phyloP scores from a whole-genome alignment of 176 grass and related monocot genomes.

The Elaeis guineensis region DNA sequence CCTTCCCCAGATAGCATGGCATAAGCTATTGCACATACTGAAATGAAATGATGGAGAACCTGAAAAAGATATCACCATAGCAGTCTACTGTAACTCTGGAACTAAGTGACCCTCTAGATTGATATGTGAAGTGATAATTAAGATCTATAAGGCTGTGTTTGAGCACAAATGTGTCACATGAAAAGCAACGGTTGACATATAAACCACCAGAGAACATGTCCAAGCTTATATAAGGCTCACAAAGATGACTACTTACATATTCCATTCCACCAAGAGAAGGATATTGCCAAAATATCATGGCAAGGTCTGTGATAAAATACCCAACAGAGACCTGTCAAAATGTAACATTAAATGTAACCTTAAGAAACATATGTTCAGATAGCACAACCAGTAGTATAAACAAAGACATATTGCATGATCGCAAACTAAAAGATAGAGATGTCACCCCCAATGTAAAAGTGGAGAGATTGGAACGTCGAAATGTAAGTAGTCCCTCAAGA shows the following conservation, averaged over 20 bases:
- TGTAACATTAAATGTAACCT: neutral
- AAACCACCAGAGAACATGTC: neutral
- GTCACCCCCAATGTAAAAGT: slow-evolving; percentile 75
- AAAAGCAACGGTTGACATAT: no score
- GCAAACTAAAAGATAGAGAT: slow-evolving; percentile 4
- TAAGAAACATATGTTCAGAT: no score
- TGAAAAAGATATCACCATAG: slow-evolving; percentile 24
- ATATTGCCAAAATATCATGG: slow-evolving; percentile 90
- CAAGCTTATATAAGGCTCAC: neutral
- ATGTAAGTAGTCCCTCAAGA: slow-evolving; percentile 50
- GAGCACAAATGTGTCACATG: no score
- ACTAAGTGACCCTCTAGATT: no score
- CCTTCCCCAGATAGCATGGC: slow-evolving; percentile 80
- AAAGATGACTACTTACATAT: slow-evolving; percentile 55
- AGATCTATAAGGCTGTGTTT: no score
- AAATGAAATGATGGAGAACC: slow-evolving; percentile 86
- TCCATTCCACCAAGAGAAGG: slow-evolving; percentile 94
- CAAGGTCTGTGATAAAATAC: slow-evolving; percentile 86
- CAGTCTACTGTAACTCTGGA: neutral
- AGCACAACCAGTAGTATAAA: neutral
- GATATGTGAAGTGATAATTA: no score
- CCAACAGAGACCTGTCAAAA: slow-evolving; percentile 79
- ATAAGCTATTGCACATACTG: slow-evolving; percentile 70
- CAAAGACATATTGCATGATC: neutral
- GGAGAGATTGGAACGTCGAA: slow-evolving; percentile 66